A percentile compares a stretch with the other conserved stretches of the same genome.
phyloP scores from a whole-genome alignment of 192 early-diverging fungal species.

The Podila horticola region DNA sequence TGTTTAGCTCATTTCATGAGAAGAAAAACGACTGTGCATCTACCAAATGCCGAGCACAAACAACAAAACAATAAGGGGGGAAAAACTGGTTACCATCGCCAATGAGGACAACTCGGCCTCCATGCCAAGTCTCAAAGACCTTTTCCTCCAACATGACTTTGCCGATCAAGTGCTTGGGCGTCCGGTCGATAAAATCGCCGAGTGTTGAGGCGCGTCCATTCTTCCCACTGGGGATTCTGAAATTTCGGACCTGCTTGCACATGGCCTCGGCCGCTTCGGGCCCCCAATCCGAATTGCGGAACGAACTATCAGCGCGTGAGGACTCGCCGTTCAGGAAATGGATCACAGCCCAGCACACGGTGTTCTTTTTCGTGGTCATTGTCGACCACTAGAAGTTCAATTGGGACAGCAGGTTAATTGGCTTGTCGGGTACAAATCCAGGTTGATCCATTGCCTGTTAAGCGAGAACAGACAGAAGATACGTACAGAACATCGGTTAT shows the following conservation, averaged over 20 bases:
- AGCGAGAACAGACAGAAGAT: neutral
- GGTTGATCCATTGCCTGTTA: no score
- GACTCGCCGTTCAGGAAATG: slow-evolving; percentile 3
- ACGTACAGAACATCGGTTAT: neutral
- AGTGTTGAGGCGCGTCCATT: neutral
- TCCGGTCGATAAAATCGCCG: slow-evolving; percentile 15
- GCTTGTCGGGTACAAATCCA: no score
- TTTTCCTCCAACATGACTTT: slow-evolving; percentile 15
- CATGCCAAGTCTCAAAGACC: no score
- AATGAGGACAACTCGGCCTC: neutral
- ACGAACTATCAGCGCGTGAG: neutral
- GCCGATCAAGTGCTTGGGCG: slow-evolving; percentile 9
- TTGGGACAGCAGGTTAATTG: no score
- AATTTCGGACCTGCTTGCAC: slow-evolving; percentile 24
- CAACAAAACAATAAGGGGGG: no score
- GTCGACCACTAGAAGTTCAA: slow-evolving; percentile 11
- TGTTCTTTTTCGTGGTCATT: slow-evolving; percentile 7
- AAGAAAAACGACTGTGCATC: no score
- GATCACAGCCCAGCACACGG: slow-evolving; percentile 11
- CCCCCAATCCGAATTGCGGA: slow-evolving; percentile 28
- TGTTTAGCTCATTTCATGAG: no score
- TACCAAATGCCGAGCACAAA: no score
- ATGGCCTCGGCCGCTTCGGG: slow-evolving; percentile 23
- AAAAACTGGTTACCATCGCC: neutral
- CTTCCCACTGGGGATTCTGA: slow-evolving; percentile 3